These are phyloP conservation scores for Lactarius hatsudake DNA, from an alignment of 768 basidiomycete genomes.

Conservation along the genomic window DNA sequence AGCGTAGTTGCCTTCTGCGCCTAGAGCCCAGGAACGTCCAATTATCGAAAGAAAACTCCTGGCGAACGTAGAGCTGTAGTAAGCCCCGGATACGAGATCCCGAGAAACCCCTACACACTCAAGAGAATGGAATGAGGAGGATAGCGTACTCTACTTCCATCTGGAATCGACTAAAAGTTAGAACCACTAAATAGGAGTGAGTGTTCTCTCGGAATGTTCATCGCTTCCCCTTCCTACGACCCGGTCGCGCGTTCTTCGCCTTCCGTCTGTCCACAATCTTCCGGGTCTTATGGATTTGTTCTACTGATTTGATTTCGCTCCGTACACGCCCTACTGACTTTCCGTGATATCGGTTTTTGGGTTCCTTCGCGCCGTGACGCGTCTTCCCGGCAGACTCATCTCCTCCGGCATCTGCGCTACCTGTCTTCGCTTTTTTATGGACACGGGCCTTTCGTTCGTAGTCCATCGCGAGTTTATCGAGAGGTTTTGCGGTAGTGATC, in stretches of 20 bases:
- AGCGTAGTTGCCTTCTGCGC: background rate
- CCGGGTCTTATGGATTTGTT: constrained; percentile 81
- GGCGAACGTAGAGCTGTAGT: constrained; percentile 10
- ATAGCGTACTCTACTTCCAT: background rate
- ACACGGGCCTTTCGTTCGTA: constrained; percentile 74
- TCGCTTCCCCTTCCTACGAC: constrained; percentile 41
- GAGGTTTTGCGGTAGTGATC: constrained; percentile 60
- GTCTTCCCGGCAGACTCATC: constrained; percentile 30
- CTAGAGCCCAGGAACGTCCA: background rate
- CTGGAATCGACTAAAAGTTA: background rate
- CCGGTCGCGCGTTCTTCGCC: constrained; percentile 80
- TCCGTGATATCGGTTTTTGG: constrained; percentile 48
- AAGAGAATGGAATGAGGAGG: background rate
- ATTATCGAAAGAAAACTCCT: background rate
- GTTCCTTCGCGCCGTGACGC: constrained; percentile 31
- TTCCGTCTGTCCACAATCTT: constrained; percentile 60
- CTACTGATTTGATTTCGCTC: constrained; percentile 80
- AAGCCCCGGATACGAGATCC: background rate
- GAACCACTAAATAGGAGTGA: background rate
- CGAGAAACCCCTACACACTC: background rate
- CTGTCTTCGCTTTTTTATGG: constrained; percentile 50
- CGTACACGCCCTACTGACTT: constrained; percentile 66
- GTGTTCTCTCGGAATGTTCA: constrained; percentile 13
- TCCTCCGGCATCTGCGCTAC: constrained; percentile 27
- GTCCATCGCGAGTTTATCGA: constrained; percentile 68